phyloP scores from a whole-genome alignment of 805 yeast genomes.

The Brettanomyces nanus region DNA sequence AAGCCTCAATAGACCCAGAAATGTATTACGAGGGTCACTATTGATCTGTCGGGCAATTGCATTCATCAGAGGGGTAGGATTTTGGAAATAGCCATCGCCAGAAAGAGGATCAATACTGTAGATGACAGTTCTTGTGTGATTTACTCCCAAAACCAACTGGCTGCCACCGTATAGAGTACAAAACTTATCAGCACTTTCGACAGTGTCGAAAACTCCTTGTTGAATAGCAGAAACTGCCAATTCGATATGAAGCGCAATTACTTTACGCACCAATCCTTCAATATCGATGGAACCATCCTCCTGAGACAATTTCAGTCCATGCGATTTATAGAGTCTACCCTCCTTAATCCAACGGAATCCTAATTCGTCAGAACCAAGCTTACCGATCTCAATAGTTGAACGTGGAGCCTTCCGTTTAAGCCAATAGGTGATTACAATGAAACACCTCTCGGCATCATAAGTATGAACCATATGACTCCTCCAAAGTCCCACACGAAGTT shows the following conservation, averaged over 20 bases:
- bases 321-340: slow-evolving; percentile 26
- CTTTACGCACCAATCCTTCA: slow-evolving; percentile 28
- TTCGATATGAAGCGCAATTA: slow-evolving; percentile 34
- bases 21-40: slow-evolving; percentile 18
- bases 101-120: slow-evolving; percentile 27
- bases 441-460: slow-evolving; percentile 44
- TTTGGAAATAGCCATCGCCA: slow-evolving; percentile 38
- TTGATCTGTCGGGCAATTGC: slow-evolving; percentile 26
- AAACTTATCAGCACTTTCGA: slow-evolving; percentile 23
- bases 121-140: slow-evolving; percentile 22
- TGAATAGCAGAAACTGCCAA: slow-evolving; percentile 27
- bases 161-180: slow-evolving; percentile 12
- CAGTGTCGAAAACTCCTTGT: slow-evolving; percentile 20
- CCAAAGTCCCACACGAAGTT: slow-evolving; percentile 47
- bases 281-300: slow-evolving; percentile 28
- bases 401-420: slow-evolving; percentile 38
- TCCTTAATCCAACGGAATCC: slow-evolving; percentile 58
- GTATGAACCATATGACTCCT: slow-evolving; percentile 50
- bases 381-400: slow-evolving; percentile 54
- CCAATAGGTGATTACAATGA: slow-evolving; percentile 62
- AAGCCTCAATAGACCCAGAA: slow-evolving; percentile 34
- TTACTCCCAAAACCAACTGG: slow-evolving; percentile 21
- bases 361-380: slow-evolving; percentile 33
- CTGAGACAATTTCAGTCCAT: slow-evolving; percentile 25
- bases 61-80: slow-evolving; percentile 33